These are phyloP conservation scores for Paramyrothecium roridum DNA, from an alignment of 2,329 filamentous ascomycete species.

Conservation along the genomic window DNA sequence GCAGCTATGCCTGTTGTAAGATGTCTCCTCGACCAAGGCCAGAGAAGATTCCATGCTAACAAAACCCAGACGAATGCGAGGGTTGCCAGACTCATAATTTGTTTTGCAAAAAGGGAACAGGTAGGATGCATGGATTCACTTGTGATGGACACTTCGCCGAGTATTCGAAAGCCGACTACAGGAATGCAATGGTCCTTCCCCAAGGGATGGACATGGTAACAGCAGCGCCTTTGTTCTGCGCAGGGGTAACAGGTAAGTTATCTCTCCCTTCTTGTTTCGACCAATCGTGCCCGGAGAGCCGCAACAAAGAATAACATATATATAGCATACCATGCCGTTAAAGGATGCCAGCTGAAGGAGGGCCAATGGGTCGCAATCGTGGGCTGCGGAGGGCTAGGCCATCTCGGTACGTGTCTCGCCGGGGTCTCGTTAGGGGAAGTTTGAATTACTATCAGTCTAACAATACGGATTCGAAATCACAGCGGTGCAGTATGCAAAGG, in stretches of 20 bases:
- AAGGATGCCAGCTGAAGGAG: conserved; percentile 7
- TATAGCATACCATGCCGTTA: conserved; percentile 9
- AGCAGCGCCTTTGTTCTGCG: conserved; percentile 20
- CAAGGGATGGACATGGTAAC: conserved; percentile 9
- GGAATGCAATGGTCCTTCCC: conserved; percentile 19
- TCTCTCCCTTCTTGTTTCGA: too few relatives aligned
- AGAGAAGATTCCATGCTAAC: too few relatives aligned
- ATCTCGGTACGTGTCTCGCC: conserved; percentile 14
- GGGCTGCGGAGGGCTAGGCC: conserved; percentile 18
- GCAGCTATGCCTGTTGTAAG: too few relatives aligned
- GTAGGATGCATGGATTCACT: conserved; percentile 16
- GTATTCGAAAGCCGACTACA: conserved; percentile 14
- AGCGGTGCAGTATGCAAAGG: conserved; percentile 7
- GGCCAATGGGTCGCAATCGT: conserved; percentile 17
- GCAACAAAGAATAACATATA: too few relatives aligned
- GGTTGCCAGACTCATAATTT: too few relatives aligned
- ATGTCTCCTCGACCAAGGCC: too few relatives aligned
- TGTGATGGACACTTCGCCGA: conserved; percentile 18
- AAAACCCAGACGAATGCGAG: too few relatives aligned
- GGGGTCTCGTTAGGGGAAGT: too few relatives aligned
- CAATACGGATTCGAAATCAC: too few relatives aligned
- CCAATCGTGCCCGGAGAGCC: too few relatives aligned
- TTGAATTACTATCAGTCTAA: too few relatives aligned
- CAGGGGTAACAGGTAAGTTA: conserved; percentile 5
- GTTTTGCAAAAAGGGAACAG: conserved; percentile 14